Evolutionary conservation across 768 basidiomycete species (phyloP).

Genomic region (Cystofilobasidium macerans): DNA sequence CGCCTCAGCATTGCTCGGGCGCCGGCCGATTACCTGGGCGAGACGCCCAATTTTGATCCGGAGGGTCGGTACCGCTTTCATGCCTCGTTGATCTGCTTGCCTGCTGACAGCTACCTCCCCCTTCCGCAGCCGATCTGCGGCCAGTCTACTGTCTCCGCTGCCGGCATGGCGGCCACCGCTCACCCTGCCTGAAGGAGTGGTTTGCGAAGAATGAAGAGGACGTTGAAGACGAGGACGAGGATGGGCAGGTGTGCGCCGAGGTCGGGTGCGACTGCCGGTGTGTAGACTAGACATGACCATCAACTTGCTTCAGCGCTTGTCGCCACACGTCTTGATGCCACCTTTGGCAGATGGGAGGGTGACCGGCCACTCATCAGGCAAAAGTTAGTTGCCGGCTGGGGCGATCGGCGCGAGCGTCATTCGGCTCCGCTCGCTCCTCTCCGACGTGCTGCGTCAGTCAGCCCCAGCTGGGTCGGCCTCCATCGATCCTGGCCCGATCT

Average conservation of each 20-base stretch:
- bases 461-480: too few species aligned
- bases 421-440: too few species aligned
- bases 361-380: too few species aligned
- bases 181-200: slow-evolving; percentile 2
- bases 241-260: not conserved
- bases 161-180: not conserved
- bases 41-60: not conserved
- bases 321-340: too few species aligned
- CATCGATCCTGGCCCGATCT: too few species aligned
- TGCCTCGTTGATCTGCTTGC: not conserved
- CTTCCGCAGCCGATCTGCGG: not conserved
- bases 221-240: not conserved
- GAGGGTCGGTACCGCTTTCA: too few species aligned
- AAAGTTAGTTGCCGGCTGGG: too few species aligned
- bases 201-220: not conserved
- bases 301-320: not conserved
- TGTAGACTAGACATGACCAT: not conserved
- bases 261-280: slow-evolving; percentile 3
- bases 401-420: too few species aligned
- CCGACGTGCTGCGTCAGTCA: too few species aligned
- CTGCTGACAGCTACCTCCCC: not conserved
- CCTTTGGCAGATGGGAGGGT: too few species aligned
- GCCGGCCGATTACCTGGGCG: not conserved
- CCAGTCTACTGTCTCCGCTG: not conserved
- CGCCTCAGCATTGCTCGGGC: not conserved